These are phyloP conservation scores for Quercus alba DNA, from an alignment of 306 rosid genomes.

Conservation along the genomic window DNA sequence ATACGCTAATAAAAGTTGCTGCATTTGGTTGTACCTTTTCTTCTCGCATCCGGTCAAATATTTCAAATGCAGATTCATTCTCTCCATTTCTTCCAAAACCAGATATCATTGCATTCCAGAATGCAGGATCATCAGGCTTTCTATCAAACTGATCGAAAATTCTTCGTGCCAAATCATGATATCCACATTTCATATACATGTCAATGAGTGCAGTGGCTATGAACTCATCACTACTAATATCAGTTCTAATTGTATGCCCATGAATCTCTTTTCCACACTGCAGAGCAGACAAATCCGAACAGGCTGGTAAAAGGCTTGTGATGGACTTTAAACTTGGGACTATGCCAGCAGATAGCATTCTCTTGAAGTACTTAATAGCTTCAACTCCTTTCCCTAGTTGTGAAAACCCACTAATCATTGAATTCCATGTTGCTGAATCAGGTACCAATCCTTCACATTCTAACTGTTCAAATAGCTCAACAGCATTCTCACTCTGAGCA, in stretches of 20 bases:
- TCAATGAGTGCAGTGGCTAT: constrained; percentile 64
- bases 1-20: constrained; percentile 59
- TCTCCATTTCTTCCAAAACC: constrained; percentile 79
- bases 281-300: constrained; percentile 51
- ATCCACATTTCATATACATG: constrained; percentile 72
- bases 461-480: constrained; percentile 42
- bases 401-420: constrained; percentile 62
- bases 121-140: constrained; percentile 60
- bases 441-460: constrained; percentile 46
- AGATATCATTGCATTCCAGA: constrained; percentile 76
- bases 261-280: constrained; percentile 59
- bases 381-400: constrained; percentile 41
- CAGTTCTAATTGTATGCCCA: constrained; percentile 44
- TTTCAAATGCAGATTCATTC: constrained; percentile 43
- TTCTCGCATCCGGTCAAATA: constrained; percentile 48
- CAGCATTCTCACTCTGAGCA: constrained; percentile 42
- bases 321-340: constrained; percentile 50
- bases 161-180: constrained; percentile 41
- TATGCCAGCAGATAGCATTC: constrained; percentile 47
- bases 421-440: constrained; percentile 77
- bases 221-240: constrained; percentile 40
- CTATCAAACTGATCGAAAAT: constrained; percentile 47
- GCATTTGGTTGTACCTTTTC: constrained; percentile 53
- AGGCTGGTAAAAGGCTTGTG: constrained; percentile 58
- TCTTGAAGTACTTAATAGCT: constrained; percentile 55